phyloP scores from a whole-genome alignment of 768 basidiomycete species.

The Amanita subjunquillea region DNA sequence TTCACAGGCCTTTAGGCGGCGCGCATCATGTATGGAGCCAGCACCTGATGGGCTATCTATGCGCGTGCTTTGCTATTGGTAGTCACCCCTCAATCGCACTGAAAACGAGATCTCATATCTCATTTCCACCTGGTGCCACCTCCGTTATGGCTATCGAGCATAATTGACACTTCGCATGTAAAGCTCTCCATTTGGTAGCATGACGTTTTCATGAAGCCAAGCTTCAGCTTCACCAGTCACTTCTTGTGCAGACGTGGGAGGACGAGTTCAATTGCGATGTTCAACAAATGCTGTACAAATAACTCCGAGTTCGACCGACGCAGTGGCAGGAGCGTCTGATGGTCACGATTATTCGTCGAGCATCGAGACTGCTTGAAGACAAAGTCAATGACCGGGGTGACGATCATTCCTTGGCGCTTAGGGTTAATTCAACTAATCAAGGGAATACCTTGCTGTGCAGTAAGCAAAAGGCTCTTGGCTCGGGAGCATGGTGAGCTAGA shows the following conservation, averaged over 20 bases:
- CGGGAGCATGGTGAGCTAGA: not conserved
- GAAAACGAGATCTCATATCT: not conserved
- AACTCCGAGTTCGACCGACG: not conserved
- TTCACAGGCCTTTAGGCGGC: conserved; percentile 3
- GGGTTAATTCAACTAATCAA: no score
- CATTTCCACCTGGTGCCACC: not conserved
- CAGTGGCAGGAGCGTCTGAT: not conserved
- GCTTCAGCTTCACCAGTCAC: no score
- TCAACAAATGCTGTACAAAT: no score
- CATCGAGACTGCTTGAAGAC: not conserved
- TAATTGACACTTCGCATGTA: no score
- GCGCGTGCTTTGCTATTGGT: conserved; percentile 1
- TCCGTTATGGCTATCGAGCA: not conserved
- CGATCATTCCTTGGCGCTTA: not conserved
- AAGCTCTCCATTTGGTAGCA: no score
- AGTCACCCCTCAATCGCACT: no score
- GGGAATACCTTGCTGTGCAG: not conserved
- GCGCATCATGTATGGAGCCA: not conserved
- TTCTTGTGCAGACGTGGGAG: no score
- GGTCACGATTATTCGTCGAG: not conserved
- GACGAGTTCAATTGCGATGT: no score
- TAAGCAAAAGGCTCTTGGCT: not conserved
- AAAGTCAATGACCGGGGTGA: not conserved
- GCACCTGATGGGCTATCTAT: not conserved
- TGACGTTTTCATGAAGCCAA: no score